Conservation (phyloP, 1,139 yeast species). For the Diutina pseudorugosa region DNA sequence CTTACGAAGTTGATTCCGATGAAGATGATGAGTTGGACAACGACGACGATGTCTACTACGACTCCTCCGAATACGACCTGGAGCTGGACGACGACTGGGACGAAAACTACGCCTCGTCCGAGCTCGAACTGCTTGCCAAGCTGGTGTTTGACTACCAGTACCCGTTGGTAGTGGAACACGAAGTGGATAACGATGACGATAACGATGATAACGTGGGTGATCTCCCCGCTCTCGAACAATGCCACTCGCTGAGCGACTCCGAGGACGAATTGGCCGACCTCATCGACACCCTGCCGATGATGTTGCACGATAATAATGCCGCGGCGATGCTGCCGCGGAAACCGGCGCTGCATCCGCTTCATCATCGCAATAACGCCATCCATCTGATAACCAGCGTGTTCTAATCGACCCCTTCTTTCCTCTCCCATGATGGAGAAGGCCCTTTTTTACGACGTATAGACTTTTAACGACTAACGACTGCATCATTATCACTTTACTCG, state of each 20-base stretch:
- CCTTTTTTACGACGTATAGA: not conserved
- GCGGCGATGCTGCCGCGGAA: not conserved
- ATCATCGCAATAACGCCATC: constrained; percentile 14
- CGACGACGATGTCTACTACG: constrained; percentile 8
- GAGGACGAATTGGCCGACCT: constrained; percentile 7
- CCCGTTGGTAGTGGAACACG: constrained; percentile 11
- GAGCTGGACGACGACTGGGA: constrained; percentile 8
- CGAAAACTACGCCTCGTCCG: constrained; percentile 10
- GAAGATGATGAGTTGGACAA: constrained; percentile 11
- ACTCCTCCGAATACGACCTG: constrained; percentile 6
- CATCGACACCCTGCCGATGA: not conserved
- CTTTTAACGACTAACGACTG: constrained; percentile 1
- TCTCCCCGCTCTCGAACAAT: constrained; percentile 8
- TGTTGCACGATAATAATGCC: constrained; percentile 6
- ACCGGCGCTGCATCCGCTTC: constrained; percentile 7
- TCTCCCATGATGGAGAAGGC: no score
- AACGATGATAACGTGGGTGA: constrained; percentile 13
- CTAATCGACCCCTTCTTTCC: constrained; percentile 5
- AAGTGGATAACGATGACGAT: constrained; percentile 11
- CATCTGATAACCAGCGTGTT: constrained; percentile 15
- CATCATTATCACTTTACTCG: no score
- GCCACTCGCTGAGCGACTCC: constrained; percentile 7
- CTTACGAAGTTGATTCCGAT: constrained; percentile 27
- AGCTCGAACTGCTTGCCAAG: constrained; percentile 11
- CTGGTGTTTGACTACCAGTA: constrained; percentile 18